Evolutionary conservation across 2,329 filamentous ascomycete species (phyloP).

Genomic region (Pyrenochaeta sp.): DNA sequence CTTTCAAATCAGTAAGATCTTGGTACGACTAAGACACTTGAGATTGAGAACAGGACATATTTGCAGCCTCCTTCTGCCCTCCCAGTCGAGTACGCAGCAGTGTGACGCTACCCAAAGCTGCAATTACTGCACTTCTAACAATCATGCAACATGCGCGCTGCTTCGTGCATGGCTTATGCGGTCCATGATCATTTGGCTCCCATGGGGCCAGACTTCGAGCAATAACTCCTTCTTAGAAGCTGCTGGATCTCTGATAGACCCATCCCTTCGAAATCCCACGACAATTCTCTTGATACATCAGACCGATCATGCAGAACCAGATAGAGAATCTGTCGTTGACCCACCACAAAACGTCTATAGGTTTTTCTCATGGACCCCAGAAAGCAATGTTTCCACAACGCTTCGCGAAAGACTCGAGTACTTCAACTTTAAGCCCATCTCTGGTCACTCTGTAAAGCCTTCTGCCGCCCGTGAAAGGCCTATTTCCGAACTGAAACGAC

Average conservation of each 20-base stretch:
- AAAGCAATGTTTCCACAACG: conserved; percentile 1
- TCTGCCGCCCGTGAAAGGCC: background rate
- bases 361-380: background rate
- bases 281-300: conserved; percentile 5
- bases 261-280: background rate
- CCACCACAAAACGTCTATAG: background rate
- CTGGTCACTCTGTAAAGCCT: background rate
- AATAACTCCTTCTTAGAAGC: conserved; percentile 4
- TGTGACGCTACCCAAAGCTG: background rate
- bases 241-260: conserved; percentile 1
- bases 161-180: conserved; percentile 6
- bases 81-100: background rate
- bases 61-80: conserved; percentile 8
- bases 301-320: background rate
- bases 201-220: conserved; percentile 4
- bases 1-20: conserved; percentile 16
- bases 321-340: background rate
- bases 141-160: conserved; percentile 1
- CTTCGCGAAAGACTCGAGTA: conserved; percentile 1
- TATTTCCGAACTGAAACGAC: background rate
- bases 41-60: conserved; percentile 18
- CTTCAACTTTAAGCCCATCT: background rate
- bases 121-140: background rate
- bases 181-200: conserved; percentile 10
- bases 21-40: conserved; percentile 14